Percentiles rank a stretch among this genome's conserved stretches.
These are phyloP conservation scores for Lagenidium giganteum DNA, from an alignment of 352 stramenopile genomes.

Conservation along the genomic window DNA sequence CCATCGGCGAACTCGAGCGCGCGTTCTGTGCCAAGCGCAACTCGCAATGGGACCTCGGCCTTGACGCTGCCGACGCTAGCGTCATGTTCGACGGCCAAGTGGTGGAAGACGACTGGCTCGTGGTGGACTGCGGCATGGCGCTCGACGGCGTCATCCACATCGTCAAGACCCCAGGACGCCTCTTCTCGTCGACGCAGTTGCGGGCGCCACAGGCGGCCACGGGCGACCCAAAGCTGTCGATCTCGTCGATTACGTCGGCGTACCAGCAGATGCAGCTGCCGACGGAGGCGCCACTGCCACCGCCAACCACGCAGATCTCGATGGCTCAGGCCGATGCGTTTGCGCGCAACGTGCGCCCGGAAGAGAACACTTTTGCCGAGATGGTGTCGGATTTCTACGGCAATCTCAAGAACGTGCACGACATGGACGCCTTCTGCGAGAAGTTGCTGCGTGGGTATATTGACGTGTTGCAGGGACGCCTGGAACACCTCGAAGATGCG, in stretches of 20 bases:
- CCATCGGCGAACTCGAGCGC: conserved; percentile 62
- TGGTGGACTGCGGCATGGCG: conserved; percentile 74
- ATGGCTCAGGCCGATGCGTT: conserved; percentile 35
- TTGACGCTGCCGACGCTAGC: conserved; percentile 36
- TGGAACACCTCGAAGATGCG: conserved; percentile 47
- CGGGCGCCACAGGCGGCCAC: conserved; percentile 4
- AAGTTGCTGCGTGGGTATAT: conserved; percentile 75
- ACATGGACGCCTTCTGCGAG: conserved; percentile 71
- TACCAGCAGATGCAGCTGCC: conserved; percentile 31
- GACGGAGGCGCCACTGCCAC: too few species aligned
- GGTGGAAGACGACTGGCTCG: conserved; percentile 73
- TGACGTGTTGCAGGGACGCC: conserved; percentile 56
- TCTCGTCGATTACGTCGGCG: conserved; percentile 67
- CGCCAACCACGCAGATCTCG: too few species aligned
- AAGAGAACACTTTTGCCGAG: conserved; percentile 72
- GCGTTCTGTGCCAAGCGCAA: conserved; percentile 56
- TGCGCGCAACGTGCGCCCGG: conserved; percentile 56
- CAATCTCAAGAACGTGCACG: conserved; percentile 56
- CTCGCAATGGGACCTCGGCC: conserved; percentile 30
- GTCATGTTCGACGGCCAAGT: conserved; percentile 76
- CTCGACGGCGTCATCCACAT: conserved; percentile 73
- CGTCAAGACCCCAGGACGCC: conserved; percentile 45
- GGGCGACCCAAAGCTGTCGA: conserved; percentile 46
- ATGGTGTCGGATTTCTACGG: conserved; percentile 76
- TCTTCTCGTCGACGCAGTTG: too few species aligned